Conservation (phyloP, 2,329 filamentous ascomycete species). For the Myriangium duriaei region DNA sequence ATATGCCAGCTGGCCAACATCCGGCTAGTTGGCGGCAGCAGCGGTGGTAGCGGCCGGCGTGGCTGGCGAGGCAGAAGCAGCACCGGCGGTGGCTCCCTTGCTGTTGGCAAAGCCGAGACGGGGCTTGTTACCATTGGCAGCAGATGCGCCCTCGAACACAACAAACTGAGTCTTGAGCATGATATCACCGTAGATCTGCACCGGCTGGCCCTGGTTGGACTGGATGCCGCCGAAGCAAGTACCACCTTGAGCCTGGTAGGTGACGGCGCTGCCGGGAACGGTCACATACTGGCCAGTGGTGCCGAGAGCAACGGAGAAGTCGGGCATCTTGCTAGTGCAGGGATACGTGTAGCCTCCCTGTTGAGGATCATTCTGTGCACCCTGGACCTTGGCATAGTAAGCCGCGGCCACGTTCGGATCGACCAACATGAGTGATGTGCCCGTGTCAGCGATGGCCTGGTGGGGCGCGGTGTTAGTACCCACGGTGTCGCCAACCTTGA, state of each 20-base stretch:
- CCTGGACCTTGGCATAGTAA: conserved; percentile 32
- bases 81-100: conserved; percentile 8
- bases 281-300: conserved; percentile 29
- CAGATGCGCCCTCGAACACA: conserved; percentile 46
- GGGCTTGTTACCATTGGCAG: no score
- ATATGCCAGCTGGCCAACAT: no score
- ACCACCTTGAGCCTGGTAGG: conserved; percentile 39
- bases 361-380: conserved; percentile 24
- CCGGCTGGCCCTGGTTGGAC: conserved; percentile 36
- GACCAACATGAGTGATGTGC: conserved; percentile 52
- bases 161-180: conserved; percentile 50
- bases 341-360: conserved; percentile 34
- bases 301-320: conserved; percentile 43
- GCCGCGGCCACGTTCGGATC: conserved; percentile 35
- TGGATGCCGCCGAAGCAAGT: conserved; percentile 60
- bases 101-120: conserved; percentile 41
- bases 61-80: background rate
- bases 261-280: conserved; percentile 31
- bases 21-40: background rate
- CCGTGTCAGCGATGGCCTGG: conserved; percentile 38
- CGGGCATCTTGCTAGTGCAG: conserved; percentile 29
- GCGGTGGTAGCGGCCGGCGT: background rate
- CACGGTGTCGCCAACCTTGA: conserved; percentile 43
- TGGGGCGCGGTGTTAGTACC: conserved; percentile 39
- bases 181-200: conserved; percentile 53